These are phyloP conservation scores for Zychaea mexicana DNA, from an alignment of 371 early-diverging fungal species.

Conservation along the genomic window DNA sequence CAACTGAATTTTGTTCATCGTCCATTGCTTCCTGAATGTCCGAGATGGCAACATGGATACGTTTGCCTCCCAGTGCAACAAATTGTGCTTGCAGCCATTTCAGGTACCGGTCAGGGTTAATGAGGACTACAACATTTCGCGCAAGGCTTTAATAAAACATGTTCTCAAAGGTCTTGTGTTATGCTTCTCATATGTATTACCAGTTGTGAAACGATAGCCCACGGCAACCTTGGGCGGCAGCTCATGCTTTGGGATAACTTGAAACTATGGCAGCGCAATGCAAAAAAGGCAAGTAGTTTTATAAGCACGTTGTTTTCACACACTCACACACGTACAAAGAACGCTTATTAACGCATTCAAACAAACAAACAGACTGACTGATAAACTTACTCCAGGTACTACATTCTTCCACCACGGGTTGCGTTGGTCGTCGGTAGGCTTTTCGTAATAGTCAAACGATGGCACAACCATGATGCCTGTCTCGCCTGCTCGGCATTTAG, in stretches of 20 bases:
- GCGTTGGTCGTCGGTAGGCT: conserved; percentile 30
- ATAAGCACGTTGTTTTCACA: conserved; percentile 1
- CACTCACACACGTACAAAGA: background rate
- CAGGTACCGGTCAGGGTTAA: conserved; percentile 64
- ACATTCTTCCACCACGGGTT: conserved; percentile 57
- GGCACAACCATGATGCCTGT: conserved; percentile 34
- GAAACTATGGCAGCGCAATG: conserved; percentile 24
- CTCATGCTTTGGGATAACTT: conserved; percentile 40
- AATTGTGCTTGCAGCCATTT: conserved; percentile 61
- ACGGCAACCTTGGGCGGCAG: conserved; percentile 24
- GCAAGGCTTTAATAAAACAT: background rate
- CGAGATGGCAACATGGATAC: conserved; percentile 23
- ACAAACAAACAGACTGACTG: background rate
- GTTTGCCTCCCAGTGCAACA: conserved; percentile 54
- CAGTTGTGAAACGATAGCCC: conserved; percentile 56
- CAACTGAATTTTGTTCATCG: conserved; percentile 22
- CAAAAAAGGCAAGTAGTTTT: background rate
- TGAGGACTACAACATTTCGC: conserved; percentile 24
- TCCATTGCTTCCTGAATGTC: conserved; percentile 40
- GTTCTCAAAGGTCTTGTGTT: background rate
- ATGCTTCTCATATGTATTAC: conserved; percentile 27
- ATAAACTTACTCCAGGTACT: conserved; percentile 48
- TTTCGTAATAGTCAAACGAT: conserved; percentile 41
- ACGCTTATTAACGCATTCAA: too few relatives aligned
- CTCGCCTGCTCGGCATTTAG: conserved; percentile 26